These are phyloP conservation scores for Lactarius vividus DNA, from an alignment of 768 basidiomycete species.

Conservation along the genomic window DNA sequence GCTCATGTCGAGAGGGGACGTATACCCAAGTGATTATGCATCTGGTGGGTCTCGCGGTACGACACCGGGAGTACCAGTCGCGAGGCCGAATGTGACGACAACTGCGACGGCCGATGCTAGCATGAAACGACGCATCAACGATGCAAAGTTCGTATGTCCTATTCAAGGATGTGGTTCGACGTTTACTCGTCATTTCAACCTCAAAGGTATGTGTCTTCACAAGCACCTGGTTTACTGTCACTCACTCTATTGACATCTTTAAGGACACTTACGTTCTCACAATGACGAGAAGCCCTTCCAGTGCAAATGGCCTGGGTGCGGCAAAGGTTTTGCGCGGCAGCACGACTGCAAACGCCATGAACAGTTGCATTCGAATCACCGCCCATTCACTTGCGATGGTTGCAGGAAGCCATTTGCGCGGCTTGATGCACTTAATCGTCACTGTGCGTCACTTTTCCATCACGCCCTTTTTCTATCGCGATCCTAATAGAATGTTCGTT, in stretches of 20 bases:
- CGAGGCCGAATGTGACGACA: conserved; percentile 87
- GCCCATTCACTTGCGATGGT: conserved; percentile 91
- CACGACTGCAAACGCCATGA: conserved; percentile 98
- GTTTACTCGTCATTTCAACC: conserved; percentile 93
- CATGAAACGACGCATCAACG: conserved; percentile 80
- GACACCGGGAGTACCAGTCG: conserved; percentile 34
- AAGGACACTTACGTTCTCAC: conserved; percentile 92
- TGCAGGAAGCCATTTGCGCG: conserved; percentile 92
- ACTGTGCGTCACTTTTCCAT: conserved; percentile 50
- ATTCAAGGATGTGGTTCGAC: conserved; percentile 95
- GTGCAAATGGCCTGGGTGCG: conserved; percentile 93
- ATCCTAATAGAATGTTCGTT: conserved; percentile 2
- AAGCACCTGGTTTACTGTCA: not conserved
- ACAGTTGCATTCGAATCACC: conserved; percentile 87
- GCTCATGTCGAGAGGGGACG: conserved; percentile 1
- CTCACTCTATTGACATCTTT: conserved; percentile 10
- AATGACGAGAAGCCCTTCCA: conserved; percentile 94
- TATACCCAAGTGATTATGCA: conserved; percentile 6
- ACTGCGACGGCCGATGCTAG: conserved; percentile 86
- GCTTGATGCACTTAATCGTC: conserved; percentile 92
- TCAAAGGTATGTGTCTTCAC: conserved; percentile 61
- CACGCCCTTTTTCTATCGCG: not conserved
- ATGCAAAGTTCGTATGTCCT: conserved; percentile 86
- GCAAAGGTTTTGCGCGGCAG: conserved; percentile 90
- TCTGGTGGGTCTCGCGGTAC: conserved; percentile 26